These are phyloP conservation scores for Russula olivacea DNA, from an alignment of 768 basidiomycete genomes.

Conservation along the genomic window DNA sequence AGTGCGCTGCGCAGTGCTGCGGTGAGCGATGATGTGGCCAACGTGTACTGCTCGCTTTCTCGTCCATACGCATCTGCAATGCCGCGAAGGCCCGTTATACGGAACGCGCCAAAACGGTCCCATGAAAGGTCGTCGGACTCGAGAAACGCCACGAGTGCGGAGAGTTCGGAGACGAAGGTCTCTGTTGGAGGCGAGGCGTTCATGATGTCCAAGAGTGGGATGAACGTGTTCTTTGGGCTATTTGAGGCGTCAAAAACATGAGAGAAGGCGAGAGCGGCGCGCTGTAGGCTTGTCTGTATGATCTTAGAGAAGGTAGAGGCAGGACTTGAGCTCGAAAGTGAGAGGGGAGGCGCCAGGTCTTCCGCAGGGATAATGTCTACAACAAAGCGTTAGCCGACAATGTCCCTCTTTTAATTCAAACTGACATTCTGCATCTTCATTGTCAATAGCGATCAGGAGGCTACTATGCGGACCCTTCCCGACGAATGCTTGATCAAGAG, in stretches of 20 bases:
- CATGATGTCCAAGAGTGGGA: constrained; percentile 39
- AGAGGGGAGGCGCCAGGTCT: constrained; percentile 46
- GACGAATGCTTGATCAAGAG: constrained; percentile 42
- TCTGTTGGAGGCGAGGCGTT: constrained; percentile 36
- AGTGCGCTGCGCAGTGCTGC: constrained; percentile 43
- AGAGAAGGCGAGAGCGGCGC: constrained; percentile 54
- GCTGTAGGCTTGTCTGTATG: constrained; percentile 51
- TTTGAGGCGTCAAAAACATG: constrained; percentile 40
- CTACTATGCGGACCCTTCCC: constrained; percentile 48
- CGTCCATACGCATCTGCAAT: constrained; percentile 44
- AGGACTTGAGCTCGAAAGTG: constrained; percentile 31
- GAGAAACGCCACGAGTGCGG: constrained; percentile 49
- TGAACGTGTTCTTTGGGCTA: constrained; percentile 30
- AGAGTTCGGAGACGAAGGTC: constrained; percentile 38
- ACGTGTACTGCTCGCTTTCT: constrained; percentile 49
- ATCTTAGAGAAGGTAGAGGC: constrained; percentile 45
- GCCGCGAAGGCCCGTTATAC: constrained; percentile 46
- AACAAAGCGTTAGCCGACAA: constrained; percentile 7
- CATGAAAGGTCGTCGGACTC: constrained; percentile 39
- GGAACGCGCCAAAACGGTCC: constrained; percentile 56
- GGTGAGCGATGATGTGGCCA: constrained; percentile 43
- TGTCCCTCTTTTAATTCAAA: constrained; percentile 11
- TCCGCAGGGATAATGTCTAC: constrained; percentile 51
- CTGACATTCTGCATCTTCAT: constrained; percentile 51
- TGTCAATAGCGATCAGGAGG: constrained; percentile 52